Conservation (phyloP, 306 rosid species). For the Dalbergia oliveri region DNA sequence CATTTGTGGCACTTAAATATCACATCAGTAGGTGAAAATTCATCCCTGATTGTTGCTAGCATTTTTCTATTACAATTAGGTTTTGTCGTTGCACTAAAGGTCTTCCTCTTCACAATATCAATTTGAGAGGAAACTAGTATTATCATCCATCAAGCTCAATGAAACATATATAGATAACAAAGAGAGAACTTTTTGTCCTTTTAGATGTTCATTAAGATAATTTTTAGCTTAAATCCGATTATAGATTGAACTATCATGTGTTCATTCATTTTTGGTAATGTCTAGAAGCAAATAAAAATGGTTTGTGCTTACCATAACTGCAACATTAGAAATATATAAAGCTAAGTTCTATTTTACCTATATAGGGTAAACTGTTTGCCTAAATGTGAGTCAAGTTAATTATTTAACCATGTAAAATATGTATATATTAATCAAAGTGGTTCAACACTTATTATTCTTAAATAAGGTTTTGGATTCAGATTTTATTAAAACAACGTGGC, state of each 20-base stretch:
- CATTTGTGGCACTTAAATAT: constrained; percentile 89
- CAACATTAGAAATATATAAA: background rate
- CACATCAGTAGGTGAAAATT: constrained; percentile 79
- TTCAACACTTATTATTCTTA: too few relatives aligned
- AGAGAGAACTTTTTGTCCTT: constrained; percentile 40
- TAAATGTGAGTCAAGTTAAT: too few relatives aligned
- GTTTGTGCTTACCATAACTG: background rate
- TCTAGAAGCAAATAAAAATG: constrained; percentile 30
- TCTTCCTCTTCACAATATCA: constrained; percentile 71
- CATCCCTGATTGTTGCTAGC: constrained; percentile 78
- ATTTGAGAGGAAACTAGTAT: constrained; percentile 54
- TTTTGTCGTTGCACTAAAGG: constrained; percentile 68
- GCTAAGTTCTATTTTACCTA: background rate
- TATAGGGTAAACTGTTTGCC: background rate
- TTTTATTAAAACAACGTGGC: too few relatives aligned
- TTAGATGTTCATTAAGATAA: constrained; percentile 33
- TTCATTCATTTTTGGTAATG: constrained; percentile 54
- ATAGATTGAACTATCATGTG: constrained; percentile 37
- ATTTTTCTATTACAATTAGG: constrained; percentile 83
- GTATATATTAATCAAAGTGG: too few relatives aligned
- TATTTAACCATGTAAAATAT: too few relatives aligned
- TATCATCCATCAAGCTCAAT: constrained; percentile 16
- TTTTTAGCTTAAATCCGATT: constrained; percentile 47
- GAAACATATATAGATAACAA: constrained; percentile 51
- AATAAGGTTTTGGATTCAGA: too few relatives aligned